phyloP scores from a whole-genome alignment of 225 moss, liverwort and hornwort genomes.

The Thuidium tamariscinum region DNA sequence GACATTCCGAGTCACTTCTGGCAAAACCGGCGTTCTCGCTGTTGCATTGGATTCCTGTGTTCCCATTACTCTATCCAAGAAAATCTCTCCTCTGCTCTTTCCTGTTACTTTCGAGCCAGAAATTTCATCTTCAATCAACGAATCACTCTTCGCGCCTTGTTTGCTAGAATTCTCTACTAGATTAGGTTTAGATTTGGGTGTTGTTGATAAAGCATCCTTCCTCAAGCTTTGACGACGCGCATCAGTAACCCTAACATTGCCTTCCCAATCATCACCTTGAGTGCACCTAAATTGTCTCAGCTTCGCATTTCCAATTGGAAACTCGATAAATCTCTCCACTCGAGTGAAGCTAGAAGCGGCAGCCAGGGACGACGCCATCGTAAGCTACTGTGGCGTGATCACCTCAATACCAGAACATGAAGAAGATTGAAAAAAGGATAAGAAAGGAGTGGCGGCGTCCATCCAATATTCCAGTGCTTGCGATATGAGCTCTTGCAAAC shows the following conservation, averaged over 20 bases:
- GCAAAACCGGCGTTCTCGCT: background rate
- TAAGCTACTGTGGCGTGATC: background rate
- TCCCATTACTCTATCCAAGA: conserved; percentile 33
- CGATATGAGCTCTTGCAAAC: background rate
- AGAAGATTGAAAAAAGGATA: background rate
- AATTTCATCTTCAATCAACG: background rate
- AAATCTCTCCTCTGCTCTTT: conserved; percentile 52
- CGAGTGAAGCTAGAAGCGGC: background rate
- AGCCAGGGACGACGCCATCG: background rate
- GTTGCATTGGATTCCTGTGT: background rate
- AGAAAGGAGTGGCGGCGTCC: background rate
- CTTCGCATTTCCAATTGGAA: background rate
- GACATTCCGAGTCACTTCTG: background rate
- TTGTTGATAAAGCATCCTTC: background rate
- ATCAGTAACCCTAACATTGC: background rate
- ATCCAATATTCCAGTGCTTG: background rate
- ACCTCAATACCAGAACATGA: background rate
- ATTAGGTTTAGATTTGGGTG: background rate
- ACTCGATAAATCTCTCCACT: background rate
- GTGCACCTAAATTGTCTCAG: background rate
- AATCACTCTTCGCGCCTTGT: background rate
- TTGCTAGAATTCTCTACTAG: background rate
- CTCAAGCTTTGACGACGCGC: background rate
- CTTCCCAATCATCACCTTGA: background rate
- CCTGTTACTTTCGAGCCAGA: conserved; percentile 20